Base-by-base conservation (phyloP, 352 stramenopile species). In the Phytophthora sojae region DNA sequence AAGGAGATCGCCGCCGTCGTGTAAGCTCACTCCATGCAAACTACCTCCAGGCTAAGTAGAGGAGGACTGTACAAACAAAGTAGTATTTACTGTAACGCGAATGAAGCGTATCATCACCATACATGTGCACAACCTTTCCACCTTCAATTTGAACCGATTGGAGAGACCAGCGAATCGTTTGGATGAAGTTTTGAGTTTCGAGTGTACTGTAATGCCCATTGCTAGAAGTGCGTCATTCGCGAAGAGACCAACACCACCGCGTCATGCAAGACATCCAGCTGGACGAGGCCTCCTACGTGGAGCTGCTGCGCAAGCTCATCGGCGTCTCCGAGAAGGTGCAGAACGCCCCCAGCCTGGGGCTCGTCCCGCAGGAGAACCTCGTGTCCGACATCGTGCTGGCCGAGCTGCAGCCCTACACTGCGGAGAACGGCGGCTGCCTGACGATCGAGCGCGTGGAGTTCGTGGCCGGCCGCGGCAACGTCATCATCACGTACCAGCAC, bases 401-500 rank as follows among this genome's bases (percentile, higher is more conserved):
- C 6, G 76, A 92, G 56, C 76, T 98, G 8, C 75, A 87, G 67
- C 89, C 90, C 23, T 96, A 85, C 71, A 90, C 80, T 29, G 76
- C 67, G 37, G 83, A 96, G 51, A 88, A 97, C 51, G 93, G 91
- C 64, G 90, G 90, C 0, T 79, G 78, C 45, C 66, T 97, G 11
- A 81, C 81, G 29, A 67, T 91, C 14, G 79, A 96, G 76, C 80
- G 89, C 44, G 77, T 95, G 57, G 86, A 88, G 64, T 98, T 96
- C 75, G 82, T 91, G 26, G 62, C 87, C 4, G 85, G 83, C 45
- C 82, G 93, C 50, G 90, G 92, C 55, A 97, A 98, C 63, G 75
- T 98, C 35, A 96, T 98, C 77, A 95, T 98, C 69, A 94, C 88
- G 69, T 98, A 97, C 75, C 51, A 68, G 59, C 83, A 86, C 67